phyloP scores from a whole-genome alignment of 352 stramenopile genomes.

The Pythium brachiatum region DNA sequence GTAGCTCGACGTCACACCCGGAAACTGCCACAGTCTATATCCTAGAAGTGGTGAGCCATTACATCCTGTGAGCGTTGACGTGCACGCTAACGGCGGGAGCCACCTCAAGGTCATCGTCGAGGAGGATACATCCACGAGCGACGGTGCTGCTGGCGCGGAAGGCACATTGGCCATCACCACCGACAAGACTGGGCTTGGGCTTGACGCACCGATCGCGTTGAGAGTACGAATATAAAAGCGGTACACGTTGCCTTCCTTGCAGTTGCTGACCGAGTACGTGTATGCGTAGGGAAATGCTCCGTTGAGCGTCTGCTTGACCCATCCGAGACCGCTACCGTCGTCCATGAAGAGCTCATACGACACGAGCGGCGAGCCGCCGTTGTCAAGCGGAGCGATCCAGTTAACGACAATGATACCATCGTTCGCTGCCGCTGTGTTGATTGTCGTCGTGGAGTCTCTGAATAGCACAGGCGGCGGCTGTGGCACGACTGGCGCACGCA shows the following conservation, averaged over 20 bases:
- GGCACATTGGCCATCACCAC: slow-evolving; percentile 85
- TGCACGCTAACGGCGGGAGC: slow-evolving; percentile 61
- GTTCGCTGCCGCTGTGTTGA: slow-evolving; percentile 47
- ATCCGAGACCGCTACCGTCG: slow-evolving; percentile 39
- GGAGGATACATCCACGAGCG: slow-evolving; percentile 56
- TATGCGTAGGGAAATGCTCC: slow-evolving; percentile 56
- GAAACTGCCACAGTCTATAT: slow-evolving; percentile 94
- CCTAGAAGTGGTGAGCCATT: slow-evolving; percentile 81
- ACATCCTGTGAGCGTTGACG: slow-evolving; percentile 68
- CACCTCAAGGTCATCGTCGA: slow-evolving; percentile 70
- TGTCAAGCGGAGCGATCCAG: slow-evolving; percentile 90
- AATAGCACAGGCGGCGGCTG: slow-evolving; percentile 70
- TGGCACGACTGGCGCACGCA: slow-evolving; percentile 81
- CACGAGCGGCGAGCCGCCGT: slow-evolving; percentile 90
- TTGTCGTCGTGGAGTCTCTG: slow-evolving; percentile 64
- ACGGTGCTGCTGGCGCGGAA: slow-evolving; percentile 41
- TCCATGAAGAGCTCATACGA: slow-evolving; percentile 93
- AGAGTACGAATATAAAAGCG: slow-evolving; percentile 90
- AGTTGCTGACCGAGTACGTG: slow-evolving; percentile 34
- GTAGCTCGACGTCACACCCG: slow-evolving; percentile 64
- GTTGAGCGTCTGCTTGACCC: slow-evolving; percentile 40
- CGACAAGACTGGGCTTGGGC: slow-evolving; percentile 81
- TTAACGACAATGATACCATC: slow-evolving; percentile 64
- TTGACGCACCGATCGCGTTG: slow-evolving; percentile 83
- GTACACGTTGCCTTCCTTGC: slow-evolving; percentile 88